Base-by-base conservation (phyloP, 805 yeast genomes). In the Suhomyces sp. region DNA sequence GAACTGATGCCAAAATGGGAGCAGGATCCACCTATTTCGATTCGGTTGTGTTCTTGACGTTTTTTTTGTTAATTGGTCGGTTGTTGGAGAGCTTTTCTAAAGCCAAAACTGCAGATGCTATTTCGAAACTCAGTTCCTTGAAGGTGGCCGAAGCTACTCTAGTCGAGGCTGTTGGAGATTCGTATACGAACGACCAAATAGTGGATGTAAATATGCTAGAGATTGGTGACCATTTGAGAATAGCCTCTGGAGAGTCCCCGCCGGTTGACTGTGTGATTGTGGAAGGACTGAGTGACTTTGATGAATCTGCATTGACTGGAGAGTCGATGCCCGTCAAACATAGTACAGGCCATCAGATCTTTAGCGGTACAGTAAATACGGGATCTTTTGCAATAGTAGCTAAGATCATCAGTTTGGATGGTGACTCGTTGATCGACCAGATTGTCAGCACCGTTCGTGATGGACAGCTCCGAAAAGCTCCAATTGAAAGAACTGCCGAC, bases 31-130 rank as follows among this genome's bases (percentile, higher is more conserved):
- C 88, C 0, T 87, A 85, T 60, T 87, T 87, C 62, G 96, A 87
- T 61, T 84, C 92, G 4, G 93, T 87, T 25, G 89, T 87, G 3
- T 87, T 87, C 61, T 72, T 87, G 56, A 80, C 91, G 0, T 82
- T 87, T 60, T 87, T 87, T 66, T 68, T 87, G 51, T 72, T 87
- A 46, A 81, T 86, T 53, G 96, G 96, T 1, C 76, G 89, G 43
- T 69, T 85, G 25, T 71, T 87, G 46, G 93, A 87, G 64, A 75
- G 85, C 25, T 77, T 77, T 56, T 82, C 92, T 1, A 87, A 86
- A 61, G 73, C 78, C 27, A 83, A 83, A 60, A 85, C 92, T 1
- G 84, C 90, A 0, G 79, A 80, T 41, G 86, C 90, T 0, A 78
- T 87, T 25, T 71, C 83, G 13, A 68, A 76, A 25, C 69, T 87